phyloP scores from a whole-genome alignment of 1,284 basidiomycete genomes.

The Moesziomyces globuligerus region DNA sequence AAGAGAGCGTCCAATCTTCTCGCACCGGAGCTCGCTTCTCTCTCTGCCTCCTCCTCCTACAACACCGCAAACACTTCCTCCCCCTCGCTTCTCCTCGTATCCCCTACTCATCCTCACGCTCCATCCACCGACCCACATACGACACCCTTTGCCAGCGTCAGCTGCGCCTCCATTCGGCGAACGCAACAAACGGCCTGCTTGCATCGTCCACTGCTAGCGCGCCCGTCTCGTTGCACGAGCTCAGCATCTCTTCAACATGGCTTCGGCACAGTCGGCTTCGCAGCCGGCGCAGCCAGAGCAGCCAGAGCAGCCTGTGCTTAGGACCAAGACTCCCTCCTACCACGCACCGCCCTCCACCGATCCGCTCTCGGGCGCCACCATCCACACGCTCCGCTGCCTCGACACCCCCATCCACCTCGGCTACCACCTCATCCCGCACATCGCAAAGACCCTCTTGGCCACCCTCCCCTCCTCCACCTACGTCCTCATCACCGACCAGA shows the following conservation, averaged over 20 bases:
- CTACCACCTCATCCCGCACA: conserved; percentile 65
- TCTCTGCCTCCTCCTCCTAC: no score
- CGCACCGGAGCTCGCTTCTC: no score
- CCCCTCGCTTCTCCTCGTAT: no score
- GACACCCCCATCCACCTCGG: conserved; percentile 64
- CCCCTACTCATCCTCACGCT: no score
- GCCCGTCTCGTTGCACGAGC: no score
- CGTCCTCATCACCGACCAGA: conserved; percentile 90
- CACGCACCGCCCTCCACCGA: conserved; percentile 60
- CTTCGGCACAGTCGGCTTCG: conserved; percentile 12
- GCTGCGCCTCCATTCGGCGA: no score
- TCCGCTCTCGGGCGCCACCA: conserved; percentile 55
- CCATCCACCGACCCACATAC: no score
- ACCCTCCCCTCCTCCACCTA: conserved; percentile 86
- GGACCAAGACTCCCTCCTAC: conserved; percentile 63
- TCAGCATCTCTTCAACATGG: conserved; percentile 17
- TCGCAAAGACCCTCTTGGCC: conserved; percentile 75
- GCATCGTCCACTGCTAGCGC: no score
- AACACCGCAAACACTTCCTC: no score
- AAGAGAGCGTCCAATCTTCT: no score
- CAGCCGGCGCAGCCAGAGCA: no score
- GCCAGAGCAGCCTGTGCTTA: conserved; percentile 45
- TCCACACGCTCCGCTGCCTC: conserved; percentile 62
- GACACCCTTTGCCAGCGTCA: no score
- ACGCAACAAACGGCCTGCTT: conserved; percentile 9